Evolutionary conservation across 805 yeast genomes (phyloP).

Genomic region (Kurtzmaniella cleridarum): DNA sequence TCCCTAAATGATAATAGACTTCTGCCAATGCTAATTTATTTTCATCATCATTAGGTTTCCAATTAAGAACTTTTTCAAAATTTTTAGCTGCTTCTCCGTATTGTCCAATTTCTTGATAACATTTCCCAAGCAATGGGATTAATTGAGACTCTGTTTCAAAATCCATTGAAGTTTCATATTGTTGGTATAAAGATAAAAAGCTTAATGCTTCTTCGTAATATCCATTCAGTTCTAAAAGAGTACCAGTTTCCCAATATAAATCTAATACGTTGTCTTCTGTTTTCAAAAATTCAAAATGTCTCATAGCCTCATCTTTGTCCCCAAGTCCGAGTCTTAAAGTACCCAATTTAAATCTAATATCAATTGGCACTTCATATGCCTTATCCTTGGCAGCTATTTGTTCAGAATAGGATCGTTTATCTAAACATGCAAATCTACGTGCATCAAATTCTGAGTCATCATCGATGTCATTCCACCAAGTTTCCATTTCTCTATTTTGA

Average conservation of each 20-base stretch:
- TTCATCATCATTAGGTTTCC: conserved; percentile 63
- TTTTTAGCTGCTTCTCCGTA: conserved; percentile 59
- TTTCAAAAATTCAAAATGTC: conserved; percentile 59
- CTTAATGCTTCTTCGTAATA: conserved; percentile 71
- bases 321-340: conserved; percentile 61
- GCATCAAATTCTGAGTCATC: conserved; percentile 84
- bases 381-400: conserved; percentile 13
- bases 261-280: conserved; percentile 65
- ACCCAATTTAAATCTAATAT: conserved; percentile 80
- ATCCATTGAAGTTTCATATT: conserved; percentile 50
- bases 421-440: conserved; percentile 41
- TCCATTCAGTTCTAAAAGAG: conserved; percentile 62
- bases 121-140: conserved; percentile 62
- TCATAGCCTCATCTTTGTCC: conserved; percentile 62
- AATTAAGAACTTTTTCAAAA: conserved; percentile 47
- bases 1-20: conserved; percentile 62
- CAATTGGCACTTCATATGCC: conserved; percentile 64
- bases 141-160: conserved; percentile 48
- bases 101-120: conserved; percentile 69
- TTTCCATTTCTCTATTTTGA: conserved; percentile 57
- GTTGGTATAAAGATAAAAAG: conserved; percentile 35
- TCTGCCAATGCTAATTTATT: conserved; percentile 78
- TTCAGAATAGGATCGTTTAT: conserved; percentile 18
- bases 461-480: conserved; percentile 57
- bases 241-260: conserved; percentile 71